These are phyloP conservation scores for Diplodia scrobiculata DNA, from an alignment of 2,329 filamentous ascomycete genomes.

Conservation along the genomic window DNA sequence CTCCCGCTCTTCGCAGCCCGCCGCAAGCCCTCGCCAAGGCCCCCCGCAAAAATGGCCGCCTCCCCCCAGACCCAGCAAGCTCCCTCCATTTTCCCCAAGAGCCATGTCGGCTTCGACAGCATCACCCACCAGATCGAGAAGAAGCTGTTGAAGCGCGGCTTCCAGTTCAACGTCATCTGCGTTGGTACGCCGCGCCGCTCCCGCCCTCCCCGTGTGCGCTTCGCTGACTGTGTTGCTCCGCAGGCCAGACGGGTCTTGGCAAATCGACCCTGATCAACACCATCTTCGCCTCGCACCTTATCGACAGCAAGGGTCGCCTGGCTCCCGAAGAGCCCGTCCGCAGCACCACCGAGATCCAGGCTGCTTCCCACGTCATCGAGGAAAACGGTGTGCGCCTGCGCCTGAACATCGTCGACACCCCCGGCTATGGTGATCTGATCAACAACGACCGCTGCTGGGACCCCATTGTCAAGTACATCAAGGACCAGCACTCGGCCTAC, in stretches of 20 bases:
- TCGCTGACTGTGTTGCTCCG: constrained; percentile 31
- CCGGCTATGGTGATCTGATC: constrained; percentile 96
- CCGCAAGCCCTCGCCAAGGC: constrained; percentile 31
- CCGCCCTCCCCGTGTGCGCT: background rate
- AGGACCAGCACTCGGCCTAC: constrained; percentile 99
- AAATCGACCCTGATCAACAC: constrained; percentile 99
- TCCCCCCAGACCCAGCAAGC: constrained; percentile 55
- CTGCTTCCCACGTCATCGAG: constrained; percentile 97
- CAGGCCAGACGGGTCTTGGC: constrained; percentile 96
- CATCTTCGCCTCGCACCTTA: constrained; percentile 98
- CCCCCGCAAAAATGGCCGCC: constrained; percentile 59
- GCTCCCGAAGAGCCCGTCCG: constrained; percentile 90
- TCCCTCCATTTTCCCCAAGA: constrained; percentile 74
- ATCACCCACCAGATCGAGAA: constrained; percentile 99
- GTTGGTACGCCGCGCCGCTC: constrained; percentile 72
- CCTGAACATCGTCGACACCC: constrained; percentile 98
- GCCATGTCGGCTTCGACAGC: constrained; percentile 99
- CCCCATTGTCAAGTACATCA: constrained; percentile 99
- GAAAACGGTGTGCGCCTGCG: constrained; percentile 97
- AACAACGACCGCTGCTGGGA: constrained; percentile 99
- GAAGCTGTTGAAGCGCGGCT: constrained; percentile 98
- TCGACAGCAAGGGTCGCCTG: constrained; percentile 96
- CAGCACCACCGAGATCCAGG: constrained; percentile 96
- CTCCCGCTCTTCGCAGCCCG: constrained; percentile 26
- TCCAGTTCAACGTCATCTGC: constrained; percentile 99